phyloP scores from a whole-genome alignment of 2,329 filamentous ascomycete species.

The Stenocarpella maydis region DNA sequence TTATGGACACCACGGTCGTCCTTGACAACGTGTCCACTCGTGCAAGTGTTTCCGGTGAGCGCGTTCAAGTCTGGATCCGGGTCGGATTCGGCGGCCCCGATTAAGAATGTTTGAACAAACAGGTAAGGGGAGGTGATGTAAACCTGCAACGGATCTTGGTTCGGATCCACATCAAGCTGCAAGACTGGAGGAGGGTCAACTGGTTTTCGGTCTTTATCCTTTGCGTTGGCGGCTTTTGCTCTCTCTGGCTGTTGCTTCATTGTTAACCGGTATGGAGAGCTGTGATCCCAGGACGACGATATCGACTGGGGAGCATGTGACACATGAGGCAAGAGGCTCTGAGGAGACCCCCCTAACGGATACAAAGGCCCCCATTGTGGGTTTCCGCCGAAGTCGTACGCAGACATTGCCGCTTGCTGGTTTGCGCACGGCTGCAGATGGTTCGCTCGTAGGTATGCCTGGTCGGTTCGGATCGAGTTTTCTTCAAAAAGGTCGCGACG shows the following conservation, averaged over 20 bases:
- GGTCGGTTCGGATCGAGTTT: constrained; percentile 3
- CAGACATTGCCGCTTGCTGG: constrained; percentile 24
- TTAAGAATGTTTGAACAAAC: constrained; percentile 40
- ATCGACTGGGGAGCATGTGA: constrained; percentile 13
- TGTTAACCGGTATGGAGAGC: constrained; percentile 32
- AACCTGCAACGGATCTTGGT: constrained; percentile 60
- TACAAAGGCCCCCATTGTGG: constrained; percentile 31
- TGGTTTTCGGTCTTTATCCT: constrained; percentile 75
- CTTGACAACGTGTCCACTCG: constrained; percentile 54
- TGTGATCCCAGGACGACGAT: constrained; percentile 30
- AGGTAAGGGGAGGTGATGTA: constrained; percentile 54
- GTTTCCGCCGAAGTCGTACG: constrained; percentile 31
- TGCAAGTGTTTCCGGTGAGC: constrained; percentile 46
- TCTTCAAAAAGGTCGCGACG: background rate
- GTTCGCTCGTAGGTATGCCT: background rate
- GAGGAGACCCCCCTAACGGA: constrained; percentile 27
- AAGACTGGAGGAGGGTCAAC: constrained; percentile 89
- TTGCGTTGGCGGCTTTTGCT: constrained; percentile 34
- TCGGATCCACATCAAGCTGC: constrained; percentile 65
- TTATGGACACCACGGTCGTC: constrained; percentile 43
- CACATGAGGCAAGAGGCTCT: constrained; percentile 30
- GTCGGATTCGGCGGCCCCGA: constrained; percentile 31
- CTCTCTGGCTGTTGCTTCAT: constrained; percentile 36
- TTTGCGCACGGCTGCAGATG: background rate
- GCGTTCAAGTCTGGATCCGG: constrained; percentile 34